Base-by-base conservation (phyloP, 768 basidiomycete species). In the Galerina marginata region DNA sequence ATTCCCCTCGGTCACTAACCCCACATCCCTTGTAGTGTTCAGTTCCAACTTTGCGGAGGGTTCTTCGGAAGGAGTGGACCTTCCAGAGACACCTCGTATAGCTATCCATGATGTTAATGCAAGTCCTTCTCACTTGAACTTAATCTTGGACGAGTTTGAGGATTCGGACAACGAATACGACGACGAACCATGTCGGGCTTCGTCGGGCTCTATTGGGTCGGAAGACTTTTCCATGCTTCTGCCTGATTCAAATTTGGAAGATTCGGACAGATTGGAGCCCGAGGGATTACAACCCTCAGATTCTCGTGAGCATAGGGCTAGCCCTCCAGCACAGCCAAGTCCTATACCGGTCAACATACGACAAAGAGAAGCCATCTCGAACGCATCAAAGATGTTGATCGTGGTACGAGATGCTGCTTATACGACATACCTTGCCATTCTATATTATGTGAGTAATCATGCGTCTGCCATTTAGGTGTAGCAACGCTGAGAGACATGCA, bases 41-140 rank as follows among this genome's bases (percentile, higher is more conserved):
- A 76, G 76, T 54, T 86, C 91, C 0, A 86, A 84, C 7, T 92
- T 92, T 62, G 82, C 83, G 2, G 91, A 92, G 68, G 84, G 83
- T 9, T 73, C 79, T 10, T 62, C 65, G 23, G 75, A 75, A 10
- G 54, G 53, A 9, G 40, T 62, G 53, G 62, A 71, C 43, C 37
- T 33, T 37, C 39, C 50, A 63, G 54, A 64, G 23, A 70, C 74
- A 2, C 72, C 76, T 3, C 65, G 66, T 36, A 65, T 56, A 38
- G 50, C 45, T 2, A 50, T 59, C 29, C 70, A 63, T 60, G 56
- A 68, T 26, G 61, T 72, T 4, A 48, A 58, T 37, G 69, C 64
- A 9, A 54, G 64, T 38, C 66, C 66, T 39, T 68, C 68, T 25
- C 74, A 74, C 7, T 64, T 73, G 42, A 63, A 72, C 49, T 62